Conservation (phyloP, 73 alveolate species). For the Paramecium tetraurelia region DNA sequence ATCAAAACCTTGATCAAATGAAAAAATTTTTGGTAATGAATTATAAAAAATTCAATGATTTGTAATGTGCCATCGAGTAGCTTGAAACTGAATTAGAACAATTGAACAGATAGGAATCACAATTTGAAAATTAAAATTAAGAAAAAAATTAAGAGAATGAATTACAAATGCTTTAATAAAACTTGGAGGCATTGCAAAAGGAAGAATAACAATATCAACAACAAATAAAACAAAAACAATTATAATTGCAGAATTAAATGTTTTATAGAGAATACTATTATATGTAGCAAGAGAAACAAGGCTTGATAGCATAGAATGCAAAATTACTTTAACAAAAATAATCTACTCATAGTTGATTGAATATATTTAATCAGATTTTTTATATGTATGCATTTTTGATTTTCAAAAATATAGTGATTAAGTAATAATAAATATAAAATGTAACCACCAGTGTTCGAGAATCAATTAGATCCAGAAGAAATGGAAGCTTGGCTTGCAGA, state of each 20-base stretch:
- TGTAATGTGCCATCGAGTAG: background rate
- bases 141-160: background rate
- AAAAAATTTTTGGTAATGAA: background rate
- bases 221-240: background rate
- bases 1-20: background rate
- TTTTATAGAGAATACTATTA: background rate
- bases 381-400: background rate
- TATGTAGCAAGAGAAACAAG: background rate
- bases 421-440: background rate
- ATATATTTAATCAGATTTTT: background rate
- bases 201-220: background rate
- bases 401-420: background rate
- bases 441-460: background rate
- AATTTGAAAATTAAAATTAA: background rate
- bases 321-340: background rate
- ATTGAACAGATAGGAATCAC: background rate
- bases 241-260: background rate
- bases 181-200: background rate
- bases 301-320: background rate
- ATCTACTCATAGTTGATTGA: background rate
- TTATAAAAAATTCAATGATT: background rate
- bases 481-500: constrained; percentile 64
- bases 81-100: background rate
- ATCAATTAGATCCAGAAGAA: constrained; percentile 39
- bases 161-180: background rate